Evolutionary conservation across 495 filamentous ascomycete genomes (phyloP), one percentile per base, ranked within the genome.

Genomic region (Amorphotheca resinae): DNA sequence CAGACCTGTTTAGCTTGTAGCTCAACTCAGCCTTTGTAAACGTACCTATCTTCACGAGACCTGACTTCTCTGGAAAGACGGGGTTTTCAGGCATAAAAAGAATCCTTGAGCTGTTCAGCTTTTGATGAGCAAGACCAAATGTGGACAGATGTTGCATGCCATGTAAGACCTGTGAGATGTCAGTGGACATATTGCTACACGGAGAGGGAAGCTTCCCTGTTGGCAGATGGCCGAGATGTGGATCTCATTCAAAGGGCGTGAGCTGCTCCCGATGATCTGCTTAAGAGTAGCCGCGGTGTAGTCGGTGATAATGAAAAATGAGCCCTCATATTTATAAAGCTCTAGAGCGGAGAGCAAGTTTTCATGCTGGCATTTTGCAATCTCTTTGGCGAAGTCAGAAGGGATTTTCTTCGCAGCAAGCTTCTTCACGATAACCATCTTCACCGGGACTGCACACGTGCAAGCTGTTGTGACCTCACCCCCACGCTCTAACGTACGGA

Each of bases 231-330:
- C 23, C 34, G 36, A 47, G 18, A 47, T 14, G 28, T 47, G 25
- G 5, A 41, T 25, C 23, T 47, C 44, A 22, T 47, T 9, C 1
- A 47, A 22, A 3, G 28, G 44, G n/a, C 32, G 37, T 39, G 30
- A 28, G 26, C 40, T 47, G 20, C 36, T 28, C 5, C 25, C 28
- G 25, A 47, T 47, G 8, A 47, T 36, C 31, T 47, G n/a, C 15
- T 41, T 35, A 9, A 47, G 37, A 35, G 44, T 47, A 41, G 44
- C 17, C 22, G 32, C 38, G 21, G 28, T 47, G 34, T 47, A 47
- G 15, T 47, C 28, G 3, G 38, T 35, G 35, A 47, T 42, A 22
- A 47, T 30, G 16, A 41, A 47, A 28, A 47, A 41, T 14, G 14
- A 11, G 12, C 38, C 44, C 17, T 33, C 4, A 36, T 18, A 35